Evolutionary conservation across 106 monocot species (phyloP).

Genomic region (Platanthera zijinensis): DNA sequence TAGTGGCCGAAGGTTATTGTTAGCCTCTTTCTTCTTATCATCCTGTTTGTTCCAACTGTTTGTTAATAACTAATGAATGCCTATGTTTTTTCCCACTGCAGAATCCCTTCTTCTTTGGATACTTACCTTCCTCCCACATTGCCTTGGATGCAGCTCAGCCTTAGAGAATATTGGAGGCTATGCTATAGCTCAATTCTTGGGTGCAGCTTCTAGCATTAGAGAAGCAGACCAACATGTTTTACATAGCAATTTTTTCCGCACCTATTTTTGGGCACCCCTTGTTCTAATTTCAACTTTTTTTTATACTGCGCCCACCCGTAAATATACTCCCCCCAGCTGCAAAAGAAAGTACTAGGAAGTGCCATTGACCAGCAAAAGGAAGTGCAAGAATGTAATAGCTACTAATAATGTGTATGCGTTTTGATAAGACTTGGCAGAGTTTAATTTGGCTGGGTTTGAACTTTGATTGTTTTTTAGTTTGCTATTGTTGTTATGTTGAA

Average conservation of each 20-base stretch:
- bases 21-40: background rate
- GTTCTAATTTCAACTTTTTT: too few species aligned
- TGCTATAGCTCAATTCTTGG: slow-evolving; percentile 32
- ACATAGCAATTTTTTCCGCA: background rate
- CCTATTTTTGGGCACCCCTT: background rate
- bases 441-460: too few species aligned
- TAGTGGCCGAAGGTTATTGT: slow-evolving; percentile 49
- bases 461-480: too few species aligned
- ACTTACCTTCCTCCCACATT: slow-evolving; percentile 22
- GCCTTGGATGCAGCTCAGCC: slow-evolving; percentile 47
- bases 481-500: too few species aligned
- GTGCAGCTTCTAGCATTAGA: background rate
- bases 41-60: background rate
- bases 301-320: too few species aligned
- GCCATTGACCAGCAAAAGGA: background rate
- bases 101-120: slow-evolving; percentile 22
- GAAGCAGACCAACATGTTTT: background rate
- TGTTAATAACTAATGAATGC: background rate
- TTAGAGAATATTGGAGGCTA: slow-evolving; percentile 44
- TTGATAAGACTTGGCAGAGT: too few species aligned
- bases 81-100: slow-evolving; percentile 8
- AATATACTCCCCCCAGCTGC: too few species aligned
- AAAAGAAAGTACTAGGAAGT: too few species aligned
- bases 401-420: too few species aligned
- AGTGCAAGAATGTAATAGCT: background rate